Percentiles rank a stretch among this genome's conserved stretches.
Evolutionary conservation across 2,329 filamentous ascomycete genomes (phyloP).

Genomic region (Fusarium udum): DNA sequence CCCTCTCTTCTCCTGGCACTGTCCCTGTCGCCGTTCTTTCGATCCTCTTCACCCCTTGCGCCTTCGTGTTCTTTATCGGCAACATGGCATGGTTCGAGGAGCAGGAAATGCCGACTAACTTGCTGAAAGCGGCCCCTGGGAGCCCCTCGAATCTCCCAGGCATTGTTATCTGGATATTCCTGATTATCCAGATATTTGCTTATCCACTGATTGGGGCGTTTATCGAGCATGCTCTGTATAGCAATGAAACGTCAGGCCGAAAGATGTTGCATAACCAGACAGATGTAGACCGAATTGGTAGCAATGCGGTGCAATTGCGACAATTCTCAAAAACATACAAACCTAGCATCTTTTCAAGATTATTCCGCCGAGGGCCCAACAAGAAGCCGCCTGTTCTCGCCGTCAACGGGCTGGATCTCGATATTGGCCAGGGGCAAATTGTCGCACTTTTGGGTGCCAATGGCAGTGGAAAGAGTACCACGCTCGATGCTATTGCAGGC

Average conservation of each 20-base stretch:
- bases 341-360: conserved; percentile 68
- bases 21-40: conserved; percentile 74
- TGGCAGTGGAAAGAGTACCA: conserved; percentile 90
- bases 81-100: conserved; percentile 81
- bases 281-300: conserved; percentile 40
- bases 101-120: conserved; percentile 65
- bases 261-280: conserved; percentile 55
- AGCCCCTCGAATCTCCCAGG: conserved; percentile 76
- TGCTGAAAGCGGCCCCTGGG: conserved; percentile 69
- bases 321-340: conserved; percentile 82
- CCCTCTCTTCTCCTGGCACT: conserved; percentile 70
- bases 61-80: conserved; percentile 83
- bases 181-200: conserved; percentile 78
- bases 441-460: conserved; percentile 89
- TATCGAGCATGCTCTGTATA: conserved; percentile 78
- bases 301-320: conserved; percentile 73
- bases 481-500: conserved; percentile 86
- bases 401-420: conserved; percentile 77
- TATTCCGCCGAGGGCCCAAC: conserved; percentile 56
- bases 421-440: conserved; percentile 81
- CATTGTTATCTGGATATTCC: conserved; percentile 80
- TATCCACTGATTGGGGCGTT: conserved; percentile 81
- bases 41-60: conserved; percentile 85
- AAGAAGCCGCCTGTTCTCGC: conserved; percentile 74
- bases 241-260: conserved; percentile 73